Base-by-base conservation (phyloP, 208 protist species). In the Blastocrithidia nonstop region DNA sequence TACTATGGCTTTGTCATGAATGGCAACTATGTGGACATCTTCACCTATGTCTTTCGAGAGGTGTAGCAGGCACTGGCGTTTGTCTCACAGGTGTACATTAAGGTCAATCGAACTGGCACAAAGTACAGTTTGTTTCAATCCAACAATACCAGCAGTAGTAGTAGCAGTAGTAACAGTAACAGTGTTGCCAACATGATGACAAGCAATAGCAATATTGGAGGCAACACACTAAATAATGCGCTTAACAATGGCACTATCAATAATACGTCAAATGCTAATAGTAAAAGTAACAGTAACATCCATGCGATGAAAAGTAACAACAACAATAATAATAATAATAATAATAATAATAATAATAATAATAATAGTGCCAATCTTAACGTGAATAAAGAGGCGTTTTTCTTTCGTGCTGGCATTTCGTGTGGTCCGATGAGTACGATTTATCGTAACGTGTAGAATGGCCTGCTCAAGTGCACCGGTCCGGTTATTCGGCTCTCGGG, bases 1-100 rank as follows among this genome's bases (percentile, higher is more conserved):
- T 67, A 72, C 52, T 71, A 75, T 27, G 83, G 78, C 19, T 71
- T 92, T 44, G 46, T 82, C 28, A 77, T 92, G 61, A 86, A 79
- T 52, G 77, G 78, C 48, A 86, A 92, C 59, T 51, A 69, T 35
- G 53, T 45, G 1, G 75, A 86, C 38, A 56, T 92, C 7, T 82
- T 88, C 45, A 82, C 66, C 11, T 92, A 86, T 62, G 75, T 76
- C 5, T 92, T 88, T 51, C 75, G 70, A 22, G 69, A 71, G 36
- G 66, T 80, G 25, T 74, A 85, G 47, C 59, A 87, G 52, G 83
- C 56, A 20, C 62, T 92, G 4, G 61, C 61, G 4, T 92, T 92
- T 46, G 57, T 76, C 3, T 61, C 77, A 3, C 60, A 85, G 13
- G 65, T 85, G 0, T 91, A 91, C 48, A 74, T 76, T 35, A 45